Conservation (phyloP, 345 rosid genomes). For the Lagerstroemia speciosa region DNA sequence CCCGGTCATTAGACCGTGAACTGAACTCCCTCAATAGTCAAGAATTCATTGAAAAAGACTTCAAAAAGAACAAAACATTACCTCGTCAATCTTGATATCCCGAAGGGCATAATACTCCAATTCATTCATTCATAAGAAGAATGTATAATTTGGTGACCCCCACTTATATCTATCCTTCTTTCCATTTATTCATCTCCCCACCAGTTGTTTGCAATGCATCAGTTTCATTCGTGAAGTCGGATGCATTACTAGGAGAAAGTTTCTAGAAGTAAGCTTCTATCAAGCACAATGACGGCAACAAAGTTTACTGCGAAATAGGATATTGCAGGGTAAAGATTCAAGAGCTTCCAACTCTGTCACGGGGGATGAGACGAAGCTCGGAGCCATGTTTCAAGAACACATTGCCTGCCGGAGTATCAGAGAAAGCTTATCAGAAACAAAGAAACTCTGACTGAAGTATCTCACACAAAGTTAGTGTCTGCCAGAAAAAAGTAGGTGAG, state of each 20-base stretch:
- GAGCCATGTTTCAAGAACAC: slow-evolving; percentile 97
- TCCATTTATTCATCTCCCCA: neutral
- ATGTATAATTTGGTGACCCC: neutral
- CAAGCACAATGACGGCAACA: neutral
- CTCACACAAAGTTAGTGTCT: neutral
- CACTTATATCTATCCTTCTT: neutral
- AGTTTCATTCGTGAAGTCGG: neutral
- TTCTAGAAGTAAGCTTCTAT: neutral
- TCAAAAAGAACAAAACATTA: too few species aligned
- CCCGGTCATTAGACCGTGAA: too few species aligned
- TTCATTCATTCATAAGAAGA: neutral
- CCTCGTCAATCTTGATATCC: too few species aligned
- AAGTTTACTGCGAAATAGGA: neutral
- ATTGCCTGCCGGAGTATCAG: slow-evolving; percentile 43
- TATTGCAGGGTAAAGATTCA: neutral
- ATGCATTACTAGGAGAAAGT: neutral
- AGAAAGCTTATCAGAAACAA: neutral
- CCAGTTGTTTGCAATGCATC: neutral
- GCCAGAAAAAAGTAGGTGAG: neutral
- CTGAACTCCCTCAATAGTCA: too few species aligned
- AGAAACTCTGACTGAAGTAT: neutral
- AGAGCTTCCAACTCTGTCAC: slow-evolving; percentile 73
- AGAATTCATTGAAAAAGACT: too few species aligned
- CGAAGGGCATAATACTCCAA: neutral
- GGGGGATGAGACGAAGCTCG: slow-evolving; percentile 88